Base-by-base conservation (phyloP, 495 filamentous ascomycete species). In the Hamigera avellanea region DNA sequence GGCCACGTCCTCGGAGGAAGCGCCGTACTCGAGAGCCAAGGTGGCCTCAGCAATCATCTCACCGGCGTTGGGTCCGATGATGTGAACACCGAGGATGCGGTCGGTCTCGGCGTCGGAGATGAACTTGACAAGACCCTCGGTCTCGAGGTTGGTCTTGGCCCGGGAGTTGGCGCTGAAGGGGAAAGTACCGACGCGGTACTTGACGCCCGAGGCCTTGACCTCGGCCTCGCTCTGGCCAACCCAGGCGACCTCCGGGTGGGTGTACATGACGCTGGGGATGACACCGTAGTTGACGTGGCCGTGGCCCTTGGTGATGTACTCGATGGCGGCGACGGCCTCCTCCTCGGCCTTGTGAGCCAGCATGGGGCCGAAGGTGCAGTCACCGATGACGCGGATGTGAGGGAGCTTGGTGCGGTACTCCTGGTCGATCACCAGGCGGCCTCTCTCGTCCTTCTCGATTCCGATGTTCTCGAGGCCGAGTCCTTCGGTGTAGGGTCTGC, bases 41-140 rank as follows among this genome's bases (percentile, higher is more conserved):
- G 88, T 89, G 37, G 83, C 91, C 70, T 98, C 91, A 13, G 89
- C 91, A 67, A 98, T 94, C 93, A 98, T 95, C 75, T 98, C 91
- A 49, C 91, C 91, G 27, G 91, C 91, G 60, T 85, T 87, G 53
- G 93, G 74, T 32, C 91, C 91, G 49, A 98, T 76, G 64, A 98
- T 96, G 72, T 98, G 91, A 39, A 94, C 78, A 46, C 91, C 91
- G 36, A 98, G 67, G 41, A 98, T 80, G 41, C 91, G 75, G 66
- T 98, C 91, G 33, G 91, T 96, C 74, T 96, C 86, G 42, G 87
- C 87, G 57, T 96, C 91, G 23, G 86, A 78, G 43, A 98, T 69
- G 67, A 98, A 93, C 78, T 98, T 98, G 46, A 98, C 91, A 58
- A 93, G 66, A 48, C 91, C 91, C 36, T 98, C 91, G 13, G 86